Base-by-base conservation (phyloP, 1,284 basidiomycete species). In the Tilletia setariae region DNA sequence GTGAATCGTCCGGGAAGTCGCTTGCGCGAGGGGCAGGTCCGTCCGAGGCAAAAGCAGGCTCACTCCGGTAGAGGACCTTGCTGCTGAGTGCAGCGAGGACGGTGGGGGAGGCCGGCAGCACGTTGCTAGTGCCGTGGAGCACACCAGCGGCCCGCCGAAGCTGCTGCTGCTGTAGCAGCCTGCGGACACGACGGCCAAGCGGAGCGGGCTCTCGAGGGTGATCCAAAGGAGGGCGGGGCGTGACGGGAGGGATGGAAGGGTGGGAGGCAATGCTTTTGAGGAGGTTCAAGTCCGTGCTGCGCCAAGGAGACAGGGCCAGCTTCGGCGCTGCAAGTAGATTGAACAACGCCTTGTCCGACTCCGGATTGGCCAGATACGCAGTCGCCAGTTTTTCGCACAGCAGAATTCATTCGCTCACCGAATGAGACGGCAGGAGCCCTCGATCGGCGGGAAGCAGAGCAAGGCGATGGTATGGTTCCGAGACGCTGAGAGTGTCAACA, bases 231-330 rank as follows among this genome's bases (percentile, higher is more conserved):
- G 19, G 8, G 6, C 47, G 47, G 7, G 47, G 47, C 47, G 19
- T 16, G 6, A 49, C 25, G 47, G 16, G 47, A 16, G 19, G 6
- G 7, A 49, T 23, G 16, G 47, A 16, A 6, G 47, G 47, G 16
- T 49, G 25, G 8, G 47, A 49, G 19, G 25, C 25, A 23, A 49
- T 49, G 47, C 47, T 49, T 19, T 49, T 49, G 47, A 49, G 47
- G 19, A 49, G 47, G 47, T 23, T 49, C 6, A 49, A 19, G 19
- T 4, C 16, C 19, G 47, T 16, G 16, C 25, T 23, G 47, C 47
- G 47, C 47, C 47, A 49, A 19, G 47, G 47, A n/a, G 47, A 49
- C 47, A 49, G 25, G 47, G 47, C 47, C 7, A 49, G 19, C 47
- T 49, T 49, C 19, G 47, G 47, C 7, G 47, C 47, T 16, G 47